Evolutionary conservation across 139 green algal species (phyloP).

Genomic region (Micractinium conductrix): DNA sequence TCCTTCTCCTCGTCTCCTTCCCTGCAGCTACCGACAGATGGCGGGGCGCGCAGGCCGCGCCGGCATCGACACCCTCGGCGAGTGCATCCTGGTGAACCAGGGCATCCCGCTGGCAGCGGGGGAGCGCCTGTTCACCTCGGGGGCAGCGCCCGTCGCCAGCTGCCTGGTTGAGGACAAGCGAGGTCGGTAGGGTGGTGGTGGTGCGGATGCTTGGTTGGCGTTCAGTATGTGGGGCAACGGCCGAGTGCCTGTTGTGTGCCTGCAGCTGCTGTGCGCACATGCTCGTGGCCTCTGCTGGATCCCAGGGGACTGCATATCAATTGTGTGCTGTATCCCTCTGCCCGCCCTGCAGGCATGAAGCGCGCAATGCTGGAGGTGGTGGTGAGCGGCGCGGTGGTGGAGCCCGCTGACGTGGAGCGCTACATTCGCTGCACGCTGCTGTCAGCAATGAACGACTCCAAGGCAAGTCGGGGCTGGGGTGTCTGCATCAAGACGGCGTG

Average conservation of each 20-base stretch:
- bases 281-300: no score
- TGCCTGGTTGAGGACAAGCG: constrained; percentile 67
- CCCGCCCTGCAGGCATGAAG: constrained; percentile 71
- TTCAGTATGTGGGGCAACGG: no score
- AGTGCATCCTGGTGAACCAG: constrained; percentile 65
- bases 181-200: constrained; percentile 1
- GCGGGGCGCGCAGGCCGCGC: constrained; percentile 67
- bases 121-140: constrained; percentile 50
- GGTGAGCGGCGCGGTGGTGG: constrained; percentile 66
- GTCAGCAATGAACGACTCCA: constrained; percentile 49
- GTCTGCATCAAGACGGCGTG: no score
- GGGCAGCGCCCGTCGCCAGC: constrained; percentile 61
- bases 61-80: constrained; percentile 57
- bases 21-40: constrained; percentile 75
- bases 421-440: constrained; percentile 86
- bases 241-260: not conserved
- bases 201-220: no score
- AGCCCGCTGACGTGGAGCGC: constrained; percentile 64
- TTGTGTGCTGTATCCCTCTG: not conserved
- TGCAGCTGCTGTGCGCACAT: no score
- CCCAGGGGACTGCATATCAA: no score
- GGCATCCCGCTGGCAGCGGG: constrained; percentile 31
- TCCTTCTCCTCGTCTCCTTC: not conserved
- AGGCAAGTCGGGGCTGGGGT: constrained; percentile 7
- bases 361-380: constrained; percentile 84